These are phyloP conservation scores for Peronosclerospora sorghi DNA, from an alignment of 352 stramenopile species.

Conservation along the genomic window DNA sequence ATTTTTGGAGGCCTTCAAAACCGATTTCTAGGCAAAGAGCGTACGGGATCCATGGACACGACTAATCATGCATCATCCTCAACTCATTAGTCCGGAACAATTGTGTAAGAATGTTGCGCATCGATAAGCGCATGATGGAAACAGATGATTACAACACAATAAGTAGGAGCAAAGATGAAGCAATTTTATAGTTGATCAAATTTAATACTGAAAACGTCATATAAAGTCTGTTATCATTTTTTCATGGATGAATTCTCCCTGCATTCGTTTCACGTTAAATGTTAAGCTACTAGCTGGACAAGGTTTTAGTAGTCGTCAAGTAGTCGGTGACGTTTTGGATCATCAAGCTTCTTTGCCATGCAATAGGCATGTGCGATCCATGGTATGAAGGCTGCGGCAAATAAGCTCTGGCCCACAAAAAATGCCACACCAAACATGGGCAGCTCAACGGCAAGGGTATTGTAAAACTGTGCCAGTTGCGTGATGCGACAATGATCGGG, in stretches of 20 bases:
- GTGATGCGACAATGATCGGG: constrained; percentile 55
- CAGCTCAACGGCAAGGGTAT: constrained; percentile 53
- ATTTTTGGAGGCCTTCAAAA: constrained; percentile 65
- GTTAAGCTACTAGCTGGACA: no score
- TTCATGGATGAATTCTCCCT: background rate
- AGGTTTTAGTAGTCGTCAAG: constrained; percentile 39
- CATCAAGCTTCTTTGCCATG: constrained; percentile 53
- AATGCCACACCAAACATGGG: constrained; percentile 68
- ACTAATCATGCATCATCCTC: constrained; percentile 21
- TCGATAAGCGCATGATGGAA: no score
- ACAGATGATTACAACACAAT: constrained; percentile 12
- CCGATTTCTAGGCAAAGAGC: constrained; percentile 62
- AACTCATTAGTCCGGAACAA: constrained; percentile 11
- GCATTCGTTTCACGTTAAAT: background rate
- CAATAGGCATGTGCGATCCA: constrained; percentile 67
- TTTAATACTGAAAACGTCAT: constrained; percentile 17
- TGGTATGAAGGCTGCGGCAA: constrained; percentile 63
- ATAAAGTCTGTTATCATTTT: constrained; percentile 1
- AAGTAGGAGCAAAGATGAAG: constrained; percentile 2
- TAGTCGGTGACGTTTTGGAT: constrained; percentile 43
- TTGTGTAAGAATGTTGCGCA: constrained; percentile 3
- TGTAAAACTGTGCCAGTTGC: constrained; percentile 75
- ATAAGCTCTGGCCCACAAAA: constrained; percentile 63
- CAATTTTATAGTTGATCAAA: constrained; percentile 17
- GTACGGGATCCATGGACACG: constrained; percentile 45